Conservation (phyloP, 2,329 filamentous ascomycete genomes). For the Sclerotinia nivalis region DNA sequence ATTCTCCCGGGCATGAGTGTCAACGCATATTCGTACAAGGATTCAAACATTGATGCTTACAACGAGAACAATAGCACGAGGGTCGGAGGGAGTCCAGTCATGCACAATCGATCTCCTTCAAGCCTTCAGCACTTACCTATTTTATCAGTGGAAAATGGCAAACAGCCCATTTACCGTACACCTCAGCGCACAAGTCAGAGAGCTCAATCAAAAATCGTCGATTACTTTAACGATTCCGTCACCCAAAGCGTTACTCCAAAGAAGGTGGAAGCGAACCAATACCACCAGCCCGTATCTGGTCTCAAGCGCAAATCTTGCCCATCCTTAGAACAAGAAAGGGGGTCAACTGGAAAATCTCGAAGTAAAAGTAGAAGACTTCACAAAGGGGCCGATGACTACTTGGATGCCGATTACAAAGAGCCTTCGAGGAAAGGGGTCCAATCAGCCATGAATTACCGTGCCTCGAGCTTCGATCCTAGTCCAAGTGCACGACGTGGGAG, state of each 20-base stretch:
- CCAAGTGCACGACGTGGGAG: neutral
- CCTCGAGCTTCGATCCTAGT: neutral
- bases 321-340: neutral
- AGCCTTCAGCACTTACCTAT: neutral
- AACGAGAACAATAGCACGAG: neutral
- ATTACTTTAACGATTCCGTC: neutral
- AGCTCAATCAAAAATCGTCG: neutral
- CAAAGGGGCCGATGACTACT: neutral
- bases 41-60: neutral
- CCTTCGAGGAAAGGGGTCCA: neutral
- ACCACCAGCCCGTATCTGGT: neutral
- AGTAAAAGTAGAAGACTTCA: constrained; percentile 9
- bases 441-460: neutral
- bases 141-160: neutral
- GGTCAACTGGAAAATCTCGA: neutral
- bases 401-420: constrained; percentile 7
- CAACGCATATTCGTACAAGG: constrained; percentile 9
- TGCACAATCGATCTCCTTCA: neutral
- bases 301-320: constrained; percentile 14
- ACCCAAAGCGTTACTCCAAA: neutral
- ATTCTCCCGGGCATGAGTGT: constrained; percentile 22
- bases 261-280: neutral
- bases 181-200: neutral
- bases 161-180: neutral
- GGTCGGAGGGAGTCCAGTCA: neutral